A percentile compares a stretch with the other conserved stretches of the same genome.
Conservation (phyloP, 441 rosid species). For the Sinapis alba region DNA sequence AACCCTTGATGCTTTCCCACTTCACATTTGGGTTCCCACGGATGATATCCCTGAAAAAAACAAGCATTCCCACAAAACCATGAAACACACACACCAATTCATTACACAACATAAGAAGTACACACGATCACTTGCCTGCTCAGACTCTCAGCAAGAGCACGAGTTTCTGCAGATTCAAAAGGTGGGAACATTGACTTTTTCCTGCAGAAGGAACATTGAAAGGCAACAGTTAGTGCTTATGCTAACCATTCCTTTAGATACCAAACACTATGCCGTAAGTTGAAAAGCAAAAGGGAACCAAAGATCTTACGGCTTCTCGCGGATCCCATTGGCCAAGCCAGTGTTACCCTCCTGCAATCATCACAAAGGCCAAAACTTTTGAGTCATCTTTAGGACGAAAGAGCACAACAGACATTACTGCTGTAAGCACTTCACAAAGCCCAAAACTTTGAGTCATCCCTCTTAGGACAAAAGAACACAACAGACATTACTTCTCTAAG, state of each 20-base stretch:
- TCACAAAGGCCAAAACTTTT: neutral
- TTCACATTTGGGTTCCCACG: conserved; percentile 90
- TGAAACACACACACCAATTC: neutral
- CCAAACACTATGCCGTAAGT: neutral
- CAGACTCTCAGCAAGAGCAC: conserved; percentile 79
- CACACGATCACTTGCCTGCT: conserved; percentile 56
- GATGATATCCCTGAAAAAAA: conserved; percentile 72
- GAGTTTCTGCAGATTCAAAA: conserved; percentile 86
- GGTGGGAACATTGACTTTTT: conserved; percentile 79
- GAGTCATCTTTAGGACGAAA: conserved; percentile 6
- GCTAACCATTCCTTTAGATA: conserved; percentile 16
- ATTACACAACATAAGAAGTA: conserved; percentile 5
- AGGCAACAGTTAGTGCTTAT: neutral
- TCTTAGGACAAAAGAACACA: neutral
- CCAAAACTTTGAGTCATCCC: neutral
- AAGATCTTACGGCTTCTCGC: conserved; percentile 59
- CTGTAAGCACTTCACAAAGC: neutral
- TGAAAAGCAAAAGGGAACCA: conserved; percentile 2
- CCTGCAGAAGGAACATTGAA: conserved; percentile 45
- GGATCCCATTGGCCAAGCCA: conserved; percentile 46
- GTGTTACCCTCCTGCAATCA: conserved; percentile 49
- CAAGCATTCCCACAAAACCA: neutral
- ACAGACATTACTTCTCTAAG: neutral
- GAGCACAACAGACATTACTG: neutral
- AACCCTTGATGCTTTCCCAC: conserved; percentile 94